Evolutionary conservation across 1,139 yeast genomes (phyloP), one percentile per base, ranked within the genome.

Genomic region (Chernovozyma aurita): DNA sequence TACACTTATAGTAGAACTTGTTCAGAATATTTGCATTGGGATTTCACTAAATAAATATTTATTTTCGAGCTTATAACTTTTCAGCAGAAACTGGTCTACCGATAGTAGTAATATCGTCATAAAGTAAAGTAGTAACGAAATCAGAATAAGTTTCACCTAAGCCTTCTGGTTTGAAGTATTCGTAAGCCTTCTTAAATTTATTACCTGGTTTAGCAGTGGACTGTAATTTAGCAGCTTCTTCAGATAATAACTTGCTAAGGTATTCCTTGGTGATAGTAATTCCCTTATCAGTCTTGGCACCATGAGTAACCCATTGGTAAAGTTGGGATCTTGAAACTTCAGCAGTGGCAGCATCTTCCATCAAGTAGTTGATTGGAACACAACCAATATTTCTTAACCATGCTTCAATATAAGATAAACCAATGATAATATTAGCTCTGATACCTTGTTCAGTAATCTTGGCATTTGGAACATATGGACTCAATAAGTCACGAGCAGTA

Each of bases 331-430:
- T 78, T 24, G 90, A 82, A 28, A 84, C 92, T 61, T 84, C 94
- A 37, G 92, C 92, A 40, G 92, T 84, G 34, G 92, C 92, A 37
- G 92, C 92, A 53, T 84, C 92, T 64, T 84, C 94, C 94, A 84
- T 84, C 63, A 83, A 70, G 59, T 74, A 80, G 69, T 83, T 81
- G 62, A 84, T 82, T 50, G 94, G 90, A 42, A 84, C 88, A 66
- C 88, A 80, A 18, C 92, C 92, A 46, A 78, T 63, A 41, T 85
- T 84, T 50, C 87, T 73, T 53, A 84, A 75, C 92, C 92, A 84
- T 30, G 90, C 90, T 65, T 81, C 92, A 64, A 82, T 80, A 63
- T 84, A 83, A 22, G 82, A 76, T 45, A 84, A 71, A 39, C 92
- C 92, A 63, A 82, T 81, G 54, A 71, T 70, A 47, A 83, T 65